Conservation (phyloP, 495 filamentous ascomycete species). For the Neurospora sp. region DNA sequence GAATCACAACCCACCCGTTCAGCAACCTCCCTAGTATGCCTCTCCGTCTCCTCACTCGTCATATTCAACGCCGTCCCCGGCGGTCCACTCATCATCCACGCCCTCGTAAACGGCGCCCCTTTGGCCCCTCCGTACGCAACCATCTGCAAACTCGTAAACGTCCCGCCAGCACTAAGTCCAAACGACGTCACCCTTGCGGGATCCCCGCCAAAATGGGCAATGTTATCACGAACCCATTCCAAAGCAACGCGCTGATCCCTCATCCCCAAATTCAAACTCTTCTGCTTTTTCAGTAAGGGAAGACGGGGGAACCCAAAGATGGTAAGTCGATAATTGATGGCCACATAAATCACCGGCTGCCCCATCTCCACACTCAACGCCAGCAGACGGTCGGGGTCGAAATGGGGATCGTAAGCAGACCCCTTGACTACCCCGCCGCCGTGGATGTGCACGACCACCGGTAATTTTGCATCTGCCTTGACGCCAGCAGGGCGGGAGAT, state of each 20-base stretch:
- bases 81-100: slow-evolving; percentile 35
- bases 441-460: slow-evolving; percentile 33
- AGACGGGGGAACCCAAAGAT: slow-evolving; percentile 8
- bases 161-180: slow-evolving; percentile 8
- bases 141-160: slow-evolving; percentile 25
- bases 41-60: slow-evolving; percentile 22
- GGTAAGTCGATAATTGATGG: slow-evolving; percentile 18
- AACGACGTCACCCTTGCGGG: slow-evolving; percentile 21
- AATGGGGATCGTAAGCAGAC: slow-evolving; percentile 26
- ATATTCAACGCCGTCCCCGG: slow-evolving; percentile 34
- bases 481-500: slow-evolving; percentile 27
- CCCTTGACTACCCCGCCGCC: slow-evolving; percentile 30
- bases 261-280: too few relatives aligned
- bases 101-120: slow-evolving; percentile 22
- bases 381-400: slow-evolving; percentile 25
- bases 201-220: slow-evolving; percentile 38
- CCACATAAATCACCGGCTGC: slow-evolving; percentile 24
- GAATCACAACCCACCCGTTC: slow-evolving; percentile 6
- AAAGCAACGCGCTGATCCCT: too few relatives aligned
- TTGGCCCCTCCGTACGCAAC: slow-evolving; percentile 21
- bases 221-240: slow-evolving; percentile 34
- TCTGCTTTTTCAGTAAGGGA: too few relatives aligned
- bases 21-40: slow-evolving; percentile 25
- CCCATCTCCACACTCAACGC: slow-evolving; percentile 25
- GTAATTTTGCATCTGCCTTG: slow-evolving; percentile 19